Conservation (phyloP, 2,329 filamentous ascomycete genomes). For the Aspergillus vadensis region DNA sequence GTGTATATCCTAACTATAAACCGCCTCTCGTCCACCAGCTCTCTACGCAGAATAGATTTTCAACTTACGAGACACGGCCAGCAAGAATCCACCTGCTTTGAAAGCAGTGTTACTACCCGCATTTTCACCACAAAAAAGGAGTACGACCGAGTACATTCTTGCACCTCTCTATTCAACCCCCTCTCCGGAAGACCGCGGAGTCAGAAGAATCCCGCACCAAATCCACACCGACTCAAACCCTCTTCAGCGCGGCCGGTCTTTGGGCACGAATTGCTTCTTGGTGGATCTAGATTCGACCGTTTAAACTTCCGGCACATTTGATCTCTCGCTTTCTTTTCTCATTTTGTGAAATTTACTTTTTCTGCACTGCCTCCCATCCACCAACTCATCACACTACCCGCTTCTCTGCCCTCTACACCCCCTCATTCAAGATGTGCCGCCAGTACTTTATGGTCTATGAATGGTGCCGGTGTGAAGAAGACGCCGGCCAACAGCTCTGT, state of each 20-base stretch:
- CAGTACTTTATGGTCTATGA: constrained; percentile 41
- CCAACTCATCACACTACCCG: background rate
- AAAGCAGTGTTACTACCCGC: background rate
- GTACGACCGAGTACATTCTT: background rate
- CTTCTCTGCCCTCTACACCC: background rate
- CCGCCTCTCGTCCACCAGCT: background rate
- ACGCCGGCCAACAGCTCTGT: constrained; percentile 36
- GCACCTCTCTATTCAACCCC: background rate
- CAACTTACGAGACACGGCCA: background rate
- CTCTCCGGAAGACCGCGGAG: constrained; percentile 23
- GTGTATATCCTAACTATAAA: background rate
- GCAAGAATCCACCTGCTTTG: background rate
- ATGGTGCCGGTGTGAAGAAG: constrained; percentile 44
- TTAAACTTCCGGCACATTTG: background rate
- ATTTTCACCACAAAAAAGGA: background rate
- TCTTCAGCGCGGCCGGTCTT: background rate
- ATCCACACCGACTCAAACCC: constrained; percentile 4
- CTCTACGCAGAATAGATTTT: background rate
- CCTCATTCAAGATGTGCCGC: constrained; percentile 34
- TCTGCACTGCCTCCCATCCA: background rate
- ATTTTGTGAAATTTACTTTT: background rate
- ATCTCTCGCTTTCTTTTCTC: background rate
- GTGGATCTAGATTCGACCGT: background rate
- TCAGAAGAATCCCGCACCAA: background rate
- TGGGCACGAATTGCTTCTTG: constrained; percentile 3